Conservation (phyloP, 768 basidiomycete genomes). For the Astraeus odoratus region DNA sequence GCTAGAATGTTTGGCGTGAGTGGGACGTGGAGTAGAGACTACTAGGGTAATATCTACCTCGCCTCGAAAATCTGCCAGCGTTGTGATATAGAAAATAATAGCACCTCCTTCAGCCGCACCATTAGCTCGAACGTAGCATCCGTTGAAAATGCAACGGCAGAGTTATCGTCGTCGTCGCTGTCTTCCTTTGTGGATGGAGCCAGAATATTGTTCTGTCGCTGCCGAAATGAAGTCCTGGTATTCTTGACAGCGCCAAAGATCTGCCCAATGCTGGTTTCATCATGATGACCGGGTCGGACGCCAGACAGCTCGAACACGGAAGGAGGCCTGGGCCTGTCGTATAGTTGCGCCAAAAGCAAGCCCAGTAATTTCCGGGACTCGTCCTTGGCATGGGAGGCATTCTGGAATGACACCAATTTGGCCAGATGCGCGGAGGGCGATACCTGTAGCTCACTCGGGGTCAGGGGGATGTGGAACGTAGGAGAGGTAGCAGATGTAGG, state of each 20-base stretch:
- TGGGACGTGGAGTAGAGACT: background rate
- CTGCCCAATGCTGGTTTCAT: slow-evolving; percentile 32
- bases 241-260: slow-evolving; percentile 41
- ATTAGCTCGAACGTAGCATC: slow-evolving; percentile 60
- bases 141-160: slow-evolving; percentile 46
- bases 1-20: background rate
- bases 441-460: slow-evolving; percentile 18
- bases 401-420: slow-evolving; percentile 20
- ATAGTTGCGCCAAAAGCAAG: slow-evolving; percentile 59
- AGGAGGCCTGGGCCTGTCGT: slow-evolving; percentile 47
- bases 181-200: slow-evolving; percentile 7
- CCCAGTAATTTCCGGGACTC: slow-evolving; percentile 67
- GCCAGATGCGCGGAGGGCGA: slow-evolving; percentile 15
- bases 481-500: slow-evolving; percentile 16
- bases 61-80: slow-evolving; percentile 63
- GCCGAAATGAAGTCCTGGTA: slow-evolving; percentile 31
- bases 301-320: slow-evolving; percentile 40
- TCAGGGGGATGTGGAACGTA: slow-evolving; percentile 24
- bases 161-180: slow-evolving; percentile 33
- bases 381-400: slow-evolving; percentile 36
- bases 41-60: slow-evolving; percentile 25
- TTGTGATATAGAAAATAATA: slow-evolving; percentile 47
- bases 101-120: slow-evolving; percentile 52
- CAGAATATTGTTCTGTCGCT: slow-evolving; percentile 5
- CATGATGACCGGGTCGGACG: slow-evolving; percentile 16